phyloP scores from a whole-genome alignment of 2,329 filamentous ascomycete genomes.

The Rhynchosporium graminicola region DNA sequence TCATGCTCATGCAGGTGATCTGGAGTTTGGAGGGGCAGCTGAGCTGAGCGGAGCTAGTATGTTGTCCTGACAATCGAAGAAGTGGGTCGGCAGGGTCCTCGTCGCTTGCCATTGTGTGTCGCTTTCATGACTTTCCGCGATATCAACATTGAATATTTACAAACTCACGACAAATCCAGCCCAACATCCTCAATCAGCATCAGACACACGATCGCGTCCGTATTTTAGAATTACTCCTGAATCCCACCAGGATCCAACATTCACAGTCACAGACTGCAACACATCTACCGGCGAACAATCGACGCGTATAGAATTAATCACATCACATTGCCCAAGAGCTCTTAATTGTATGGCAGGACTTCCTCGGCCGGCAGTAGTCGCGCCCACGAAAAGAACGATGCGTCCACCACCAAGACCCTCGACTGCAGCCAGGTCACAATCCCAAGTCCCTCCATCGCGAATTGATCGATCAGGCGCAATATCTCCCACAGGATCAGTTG shows the following conservation, averaged over 20 bases:
- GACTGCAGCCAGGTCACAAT: slow-evolving; percentile 48
- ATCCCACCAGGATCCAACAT: not conserved
- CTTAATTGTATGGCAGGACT: slow-evolving; percentile 53
- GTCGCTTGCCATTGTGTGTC: not conserved
- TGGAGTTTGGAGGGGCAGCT: slow-evolving; percentile 17
- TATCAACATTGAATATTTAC: slow-evolving; percentile 17
- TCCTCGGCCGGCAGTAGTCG: slow-evolving; percentile 50
- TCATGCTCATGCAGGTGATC: no score
- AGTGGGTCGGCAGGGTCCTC: slow-evolving; percentile 7
- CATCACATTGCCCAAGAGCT: slow-evolving; percentile 6
- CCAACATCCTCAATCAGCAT: not conserved
- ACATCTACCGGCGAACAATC: slow-evolving; percentile 3
- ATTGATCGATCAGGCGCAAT: slow-evolving; percentile 36
- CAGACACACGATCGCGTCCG: not conserved
- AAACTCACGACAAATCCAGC: slow-evolving; percentile 15
- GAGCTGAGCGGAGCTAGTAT: not conserved
- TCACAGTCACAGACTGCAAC: not conserved
- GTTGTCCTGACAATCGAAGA: slow-evolving; percentile 19
- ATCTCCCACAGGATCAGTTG: slow-evolving; percentile 72
- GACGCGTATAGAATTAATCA: not conserved
- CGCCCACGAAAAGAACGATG: slow-evolving; percentile 52
- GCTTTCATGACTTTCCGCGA: not conserved
- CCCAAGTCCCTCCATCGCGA: slow-evolving; percentile 35
- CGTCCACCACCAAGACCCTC: slow-evolving; percentile 57
- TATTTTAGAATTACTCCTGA: not conserved